These are phyloP conservation scores for Boletus pseudopeckii DNA, from an alignment of 768 basidiomycete species.

Conservation along the genomic window DNA sequence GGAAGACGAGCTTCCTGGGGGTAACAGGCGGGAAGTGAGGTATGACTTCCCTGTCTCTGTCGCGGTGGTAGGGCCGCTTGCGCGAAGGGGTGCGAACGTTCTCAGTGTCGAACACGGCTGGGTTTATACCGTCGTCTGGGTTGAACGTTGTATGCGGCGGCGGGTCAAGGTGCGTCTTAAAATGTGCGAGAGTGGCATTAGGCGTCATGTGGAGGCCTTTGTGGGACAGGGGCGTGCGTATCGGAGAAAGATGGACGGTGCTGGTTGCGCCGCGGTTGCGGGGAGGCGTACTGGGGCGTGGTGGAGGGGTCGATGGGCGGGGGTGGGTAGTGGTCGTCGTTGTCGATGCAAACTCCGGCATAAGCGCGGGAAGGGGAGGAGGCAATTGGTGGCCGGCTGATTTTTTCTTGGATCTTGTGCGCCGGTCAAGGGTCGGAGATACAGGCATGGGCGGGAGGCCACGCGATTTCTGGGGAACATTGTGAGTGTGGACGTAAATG, in stretches of 20 bases:
- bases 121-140: slow-evolving; percentile 33
- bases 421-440: slow-evolving; percentile 46
- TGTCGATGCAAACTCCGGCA: slow-evolving; percentile 20
- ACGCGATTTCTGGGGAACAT: slow-evolving; percentile 32
- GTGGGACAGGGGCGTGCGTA: slow-evolving; percentile 66
- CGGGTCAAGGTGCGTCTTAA: slow-evolving; percentile 66
- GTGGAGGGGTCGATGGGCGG: slow-evolving; percentile 35
- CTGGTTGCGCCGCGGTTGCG: slow-evolving; percentile 20
- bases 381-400: slow-evolving; percentile 11
- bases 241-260: slow-evolving; percentile 50
- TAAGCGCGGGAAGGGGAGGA: slow-evolving; percentile 24
- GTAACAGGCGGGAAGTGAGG: slow-evolving; percentile 38
- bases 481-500: neutral
- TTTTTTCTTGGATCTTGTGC: slow-evolving; percentile 23
- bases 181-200: slow-evolving; percentile 59
- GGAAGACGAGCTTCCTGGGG: slow-evolving; percentile 42
- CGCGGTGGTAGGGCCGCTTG: slow-evolving; percentile 35
- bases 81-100: slow-evolving; percentile 45
- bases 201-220: slow-evolving; percentile 70
- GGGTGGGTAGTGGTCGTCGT: slow-evolving; percentile 11
- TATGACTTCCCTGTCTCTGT: slow-evolving; percentile 20
- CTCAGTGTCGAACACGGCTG: slow-evolving; percentile 35
- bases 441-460: slow-evolving; percentile 41
- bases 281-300: slow-evolving; percentile 39
- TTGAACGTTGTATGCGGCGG: slow-evolving; percentile 40